Percentiles rank a stretch among this genome's conserved stretches.
Evolutionary conservation across 2,329 filamentous ascomycete species (phyloP).

Genomic region (Ceratocystis alfenasii): DNA sequence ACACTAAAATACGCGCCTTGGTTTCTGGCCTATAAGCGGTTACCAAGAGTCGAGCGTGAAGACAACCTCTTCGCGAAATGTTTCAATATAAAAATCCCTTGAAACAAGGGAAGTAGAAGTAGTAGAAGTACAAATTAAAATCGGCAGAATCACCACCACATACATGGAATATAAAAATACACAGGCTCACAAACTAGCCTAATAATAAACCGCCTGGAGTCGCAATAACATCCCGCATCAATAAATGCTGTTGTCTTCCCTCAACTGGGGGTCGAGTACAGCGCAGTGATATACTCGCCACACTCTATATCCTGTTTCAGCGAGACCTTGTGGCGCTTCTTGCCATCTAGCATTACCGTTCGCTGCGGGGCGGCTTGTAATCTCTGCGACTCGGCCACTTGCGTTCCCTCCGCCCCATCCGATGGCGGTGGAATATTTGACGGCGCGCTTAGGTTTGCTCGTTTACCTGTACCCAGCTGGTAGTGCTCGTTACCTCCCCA

Average conservation of each 20-base stretch:
- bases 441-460: constrained; percentile 66
- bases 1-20: no score
- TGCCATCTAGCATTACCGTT: constrained; percentile 50
- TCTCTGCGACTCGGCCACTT: constrained; percentile 53
- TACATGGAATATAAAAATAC: neutral
- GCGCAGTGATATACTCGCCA: constrained; percentile 66
- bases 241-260: neutral
- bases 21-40: neutral
- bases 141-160: neutral
- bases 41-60: no score
- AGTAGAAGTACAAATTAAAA: neutral
- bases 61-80: neutral
- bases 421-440: constrained; percentile 65
- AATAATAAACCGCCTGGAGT: neutral
- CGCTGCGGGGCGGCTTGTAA: constrained; percentile 70
- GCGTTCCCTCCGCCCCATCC: constrained; percentile 45
- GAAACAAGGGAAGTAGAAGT: neutral
- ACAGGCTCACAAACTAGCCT: neutral
- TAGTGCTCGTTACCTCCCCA: constrained; percentile 94
- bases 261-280: constrained; percentile 50
- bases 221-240: no score
- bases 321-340: constrained; percentile 54
- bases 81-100: neutral
- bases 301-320: constrained; percentile 84
- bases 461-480: constrained; percentile 82